A percentile compares a stretch with the other conserved stretches of the same genome.
These are phyloP conservation scores for Candida albicans DNA, from an alignment of 1,139 yeast species.

Conservation along the genomic window DNA sequence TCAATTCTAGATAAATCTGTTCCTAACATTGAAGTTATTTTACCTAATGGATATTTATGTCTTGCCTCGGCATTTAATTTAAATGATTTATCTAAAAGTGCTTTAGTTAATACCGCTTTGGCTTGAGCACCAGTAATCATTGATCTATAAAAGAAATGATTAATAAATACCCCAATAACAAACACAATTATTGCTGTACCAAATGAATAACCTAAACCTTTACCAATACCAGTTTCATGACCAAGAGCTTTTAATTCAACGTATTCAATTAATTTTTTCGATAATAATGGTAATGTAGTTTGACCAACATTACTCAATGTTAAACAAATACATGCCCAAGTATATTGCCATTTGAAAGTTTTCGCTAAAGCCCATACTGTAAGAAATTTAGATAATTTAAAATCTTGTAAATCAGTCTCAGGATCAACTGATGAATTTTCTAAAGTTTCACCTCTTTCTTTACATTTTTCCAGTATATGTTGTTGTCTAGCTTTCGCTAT, in stretches of 20 bases:
- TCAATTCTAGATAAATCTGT: slow-evolving; percentile 40
- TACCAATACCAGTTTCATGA: slow-evolving; percentile 19
- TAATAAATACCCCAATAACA: slow-evolving; percentile 23
- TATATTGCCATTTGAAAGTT: slow-evolving; percentile 56
- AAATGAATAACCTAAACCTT: slow-evolving; percentile 34
- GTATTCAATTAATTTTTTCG: slow-evolving; percentile 42
- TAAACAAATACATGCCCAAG: slow-evolving; percentile 39
- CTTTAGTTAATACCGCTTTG: slow-evolving; percentile 65
- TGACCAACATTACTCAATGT: slow-evolving; percentile 49
- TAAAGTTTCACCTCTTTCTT: slow-evolving; percentile 24
- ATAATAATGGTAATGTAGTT: slow-evolving; percentile 51
- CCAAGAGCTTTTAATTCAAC: slow-evolving; percentile 35
- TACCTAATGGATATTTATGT: slow-evolving; percentile 62
- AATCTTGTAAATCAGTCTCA: slow-evolving; percentile 25
- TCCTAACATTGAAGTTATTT: slow-evolving; percentile 55
- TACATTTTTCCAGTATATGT: slow-evolving; percentile 22
- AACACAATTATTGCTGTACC: slow-evolving; percentile 24
- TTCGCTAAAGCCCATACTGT: slow-evolving; percentile 44
- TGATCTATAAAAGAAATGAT: slow-evolving; percentile 31
- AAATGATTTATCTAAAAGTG: slow-evolving; percentile 66
- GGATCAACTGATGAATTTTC: slow-evolving; percentile 21
- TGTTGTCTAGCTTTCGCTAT: slow-evolving; percentile 20
- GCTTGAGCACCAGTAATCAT: slow-evolving; percentile 61
- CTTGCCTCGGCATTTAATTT: slow-evolving; percentile 59
- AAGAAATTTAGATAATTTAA: slow-evolving; percentile 19